Percentiles rank a stretch among this genome's conserved stretches.
Conservation (phyloP, 208 protist species). For the Crithidia sp. region DNA sequence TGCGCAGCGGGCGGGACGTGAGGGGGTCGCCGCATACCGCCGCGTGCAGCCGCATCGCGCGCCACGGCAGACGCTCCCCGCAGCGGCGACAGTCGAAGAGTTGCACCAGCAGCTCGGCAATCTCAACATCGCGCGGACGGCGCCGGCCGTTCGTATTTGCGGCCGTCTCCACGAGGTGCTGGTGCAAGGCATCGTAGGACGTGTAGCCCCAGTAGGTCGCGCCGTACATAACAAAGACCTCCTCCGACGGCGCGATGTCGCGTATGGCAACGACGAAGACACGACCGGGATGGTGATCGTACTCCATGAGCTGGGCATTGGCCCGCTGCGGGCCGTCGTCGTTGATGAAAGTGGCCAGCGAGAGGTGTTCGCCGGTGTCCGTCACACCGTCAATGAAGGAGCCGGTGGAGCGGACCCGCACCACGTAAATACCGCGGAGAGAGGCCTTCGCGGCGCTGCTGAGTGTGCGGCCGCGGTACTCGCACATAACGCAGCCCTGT, state of each 20-base stretch:
- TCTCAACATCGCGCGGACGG: conserved; percentile 1
- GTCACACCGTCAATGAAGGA: conserved; percentile 80
- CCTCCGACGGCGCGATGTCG: conserved; percentile 75
- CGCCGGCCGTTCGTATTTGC: not conserved
- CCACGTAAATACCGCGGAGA: conserved; percentile 66
- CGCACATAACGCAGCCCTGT: conserved; percentile 79
- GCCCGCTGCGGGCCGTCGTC: conserved; percentile 70
- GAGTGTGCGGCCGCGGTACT: conserved; percentile 74
- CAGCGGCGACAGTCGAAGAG: conserved; percentile 61
- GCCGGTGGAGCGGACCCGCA: conserved; percentile 63
- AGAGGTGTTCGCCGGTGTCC: conserved; percentile 66
- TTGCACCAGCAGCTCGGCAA: conserved; percentile 20
- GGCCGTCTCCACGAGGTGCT: conserved; percentile 4
- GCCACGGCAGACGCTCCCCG: conserved; percentile 50
- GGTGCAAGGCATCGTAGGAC: conserved; percentile 69
- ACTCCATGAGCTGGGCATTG: conserved; percentile 87
- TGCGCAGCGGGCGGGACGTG: conserved; percentile 44
- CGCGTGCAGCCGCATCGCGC: conserved; percentile 55
- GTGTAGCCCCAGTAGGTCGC: conserved; percentile 87
- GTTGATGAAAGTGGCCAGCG: conserved; percentile 89
- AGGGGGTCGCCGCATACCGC: conserved; percentile 72
- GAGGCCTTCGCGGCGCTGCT: conserved; percentile 25
- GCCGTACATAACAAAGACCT: conserved; percentile 86
- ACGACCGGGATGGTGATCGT: conserved; percentile 66
- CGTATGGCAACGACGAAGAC: conserved; percentile 84